Base-by-base conservation (phyloP, 768 basidiomycete species). In the Phlegmacium glaucopus region DNA sequence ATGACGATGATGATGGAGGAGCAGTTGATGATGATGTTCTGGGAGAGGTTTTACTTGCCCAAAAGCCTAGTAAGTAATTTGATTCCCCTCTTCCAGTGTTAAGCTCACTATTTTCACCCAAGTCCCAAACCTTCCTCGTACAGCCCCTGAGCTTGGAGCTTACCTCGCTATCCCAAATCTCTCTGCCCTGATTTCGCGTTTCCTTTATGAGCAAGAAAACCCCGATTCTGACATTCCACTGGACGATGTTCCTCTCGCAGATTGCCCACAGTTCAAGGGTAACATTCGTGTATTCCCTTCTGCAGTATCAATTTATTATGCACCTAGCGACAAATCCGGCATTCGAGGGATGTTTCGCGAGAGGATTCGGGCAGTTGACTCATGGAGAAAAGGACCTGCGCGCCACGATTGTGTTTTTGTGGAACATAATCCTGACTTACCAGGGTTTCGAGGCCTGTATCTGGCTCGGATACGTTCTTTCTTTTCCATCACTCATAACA, bases 361-460 rank as follows among this genome's bases (percentile, higher is more conserved):
- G 49, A 44, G 45, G 2, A 69, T 70, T 42, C 59, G 59, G 0
- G 49, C 60, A 6, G 61, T 32, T 4, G 59, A 61, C 1, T 37
- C 43, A 2, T 69, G 59, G 58, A 40, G 40, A 12, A 52, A 53
- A 2, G 48, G 45, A 9, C 44, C 41, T 9, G 44, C 56, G 10
- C 49, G 58, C 2, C 54, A 49, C 41, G 64, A 70, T 44, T 57
- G 52, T 5, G 61, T 61, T 7, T 57, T 70, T 37, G 56, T 66
- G 15, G 45, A 28, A 1, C 16, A 38, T 22, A 48, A 58, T 36
- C 36, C 27, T 1, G 49, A 44, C 4, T 26, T 42, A 9, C 39
- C 36, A 11, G 55, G 55, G 1, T 62, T 63, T 51, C 35, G 39
- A 2, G 63, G 66, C 8, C 42, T 68, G 40, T 39, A 29, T 13